Percentiles rank a stretch among this genome's conserved stretches.
phyloP scores from a whole-genome alignment of 345 rosid species.

The Erucastrum elatum region DNA sequence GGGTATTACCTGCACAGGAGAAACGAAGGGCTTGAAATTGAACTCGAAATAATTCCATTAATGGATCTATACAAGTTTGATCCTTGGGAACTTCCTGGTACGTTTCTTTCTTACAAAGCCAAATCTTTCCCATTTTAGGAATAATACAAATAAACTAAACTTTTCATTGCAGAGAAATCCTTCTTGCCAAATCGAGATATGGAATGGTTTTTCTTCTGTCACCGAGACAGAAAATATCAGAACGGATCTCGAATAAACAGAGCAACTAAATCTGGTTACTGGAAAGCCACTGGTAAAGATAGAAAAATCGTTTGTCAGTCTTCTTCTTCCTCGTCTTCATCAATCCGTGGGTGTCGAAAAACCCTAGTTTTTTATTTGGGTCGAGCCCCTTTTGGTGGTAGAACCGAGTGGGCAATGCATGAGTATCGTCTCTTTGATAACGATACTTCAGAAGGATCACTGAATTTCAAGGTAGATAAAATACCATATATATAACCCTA shows the following conservation, averaged over 20 bases:
- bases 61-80: constrained; percentile 86
- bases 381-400: constrained; percentile 76
- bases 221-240: constrained; percentile 78
- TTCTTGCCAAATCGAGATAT: constrained; percentile 72
- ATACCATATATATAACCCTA: neutral
- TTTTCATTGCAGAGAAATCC: constrained; percentile 62
- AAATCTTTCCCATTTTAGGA: neutral
- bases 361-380: constrained; percentile 81
- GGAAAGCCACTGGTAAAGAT: constrained; percentile 56
- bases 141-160: neutral
- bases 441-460: constrained; percentile 50
- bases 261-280: constrained; percentile 67
- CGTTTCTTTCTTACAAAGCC: neutral
- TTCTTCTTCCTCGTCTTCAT: constrained; percentile 41
- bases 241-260: constrained; percentile 80
- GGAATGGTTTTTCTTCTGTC: constrained; percentile 97
- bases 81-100: constrained; percentile 95
- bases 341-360: constrained; percentile 59
- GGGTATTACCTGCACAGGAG: constrained; percentile 82
- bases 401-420: constrained; percentile 83
- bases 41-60: constrained; percentile 83
- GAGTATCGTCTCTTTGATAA: constrained; percentile 75
- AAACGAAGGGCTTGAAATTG: constrained; percentile 65
- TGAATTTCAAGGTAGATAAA: constrained; percentile 51
- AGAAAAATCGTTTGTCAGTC: constrained; percentile 58